Conservation (phyloP, 2,329 filamentous ascomycete species). For the Phialophora chinensis region DNA sequence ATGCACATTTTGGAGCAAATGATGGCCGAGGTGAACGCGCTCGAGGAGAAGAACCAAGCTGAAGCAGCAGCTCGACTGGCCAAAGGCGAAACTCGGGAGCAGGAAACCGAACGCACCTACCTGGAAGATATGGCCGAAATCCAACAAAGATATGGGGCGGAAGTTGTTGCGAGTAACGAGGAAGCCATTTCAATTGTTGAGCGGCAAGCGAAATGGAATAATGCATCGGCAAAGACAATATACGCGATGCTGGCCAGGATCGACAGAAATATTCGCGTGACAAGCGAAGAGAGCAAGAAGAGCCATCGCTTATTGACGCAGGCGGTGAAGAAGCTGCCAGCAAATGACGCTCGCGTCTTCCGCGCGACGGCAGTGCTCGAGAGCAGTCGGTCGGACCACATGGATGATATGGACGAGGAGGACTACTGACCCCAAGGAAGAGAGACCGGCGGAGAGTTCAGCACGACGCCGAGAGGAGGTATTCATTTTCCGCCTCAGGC, state of each 20-base stretch:
- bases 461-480: not conserved
- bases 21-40: not conserved
- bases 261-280: not conserved
- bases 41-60: not conserved
- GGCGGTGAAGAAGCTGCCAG: not conserved
- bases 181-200: not conserved
- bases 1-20: not conserved
- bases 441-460: not conserved
- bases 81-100: not conserved
- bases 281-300: not conserved
- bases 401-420: not conserved
- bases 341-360: not conserved
- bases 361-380: not conserved
- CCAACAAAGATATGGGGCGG: not conserved
- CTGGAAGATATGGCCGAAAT: not conserved
- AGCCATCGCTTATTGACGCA: not conserved
- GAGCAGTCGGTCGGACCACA: not conserved
- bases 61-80: not conserved
- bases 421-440: not conserved
- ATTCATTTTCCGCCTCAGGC: not conserved
- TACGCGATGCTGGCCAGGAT: not conserved
- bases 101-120: not conserved
- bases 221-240: not conserved
- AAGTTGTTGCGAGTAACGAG: not conserved
- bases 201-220: not conserved